A percentile compares a stretch with the other conserved stretches of the same genome.
Evolutionary conservation across 2,329 filamentous ascomycete species (phyloP).

Genomic region (Cordyceps fumosorosea): DNA sequence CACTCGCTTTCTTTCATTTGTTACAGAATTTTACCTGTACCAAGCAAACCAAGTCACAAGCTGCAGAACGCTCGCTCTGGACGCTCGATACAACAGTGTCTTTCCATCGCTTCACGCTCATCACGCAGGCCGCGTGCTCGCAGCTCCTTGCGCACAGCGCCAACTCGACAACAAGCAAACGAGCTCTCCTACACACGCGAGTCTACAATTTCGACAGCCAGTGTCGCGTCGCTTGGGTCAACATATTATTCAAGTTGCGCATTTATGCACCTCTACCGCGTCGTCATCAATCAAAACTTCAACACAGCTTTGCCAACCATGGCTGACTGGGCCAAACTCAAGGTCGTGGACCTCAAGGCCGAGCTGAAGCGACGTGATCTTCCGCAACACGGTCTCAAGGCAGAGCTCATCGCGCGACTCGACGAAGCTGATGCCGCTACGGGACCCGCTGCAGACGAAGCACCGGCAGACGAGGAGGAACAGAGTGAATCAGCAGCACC

Average conservation of each 20-base stretch:
- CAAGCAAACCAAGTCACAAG: not conserved
- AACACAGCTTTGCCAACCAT: constrained; percentile 25
- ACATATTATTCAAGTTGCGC: not conserved
- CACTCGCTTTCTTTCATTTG: not conserved
- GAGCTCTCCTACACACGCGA: not conserved
- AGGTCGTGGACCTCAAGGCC: constrained; percentile 68
- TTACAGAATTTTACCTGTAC: not conserved
- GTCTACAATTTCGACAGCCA: not conserved
- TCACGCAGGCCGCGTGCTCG: not conserved
- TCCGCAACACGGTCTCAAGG: constrained; percentile 61
- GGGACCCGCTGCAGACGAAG: constrained; percentile 8
- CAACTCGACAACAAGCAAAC: not conserved
- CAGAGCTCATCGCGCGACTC: constrained; percentile 63
- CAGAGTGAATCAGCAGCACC: constrained; percentile 12
- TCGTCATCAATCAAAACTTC: not conserved
- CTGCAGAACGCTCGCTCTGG: not conserved
- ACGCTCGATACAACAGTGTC: not conserved
- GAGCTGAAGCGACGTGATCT: constrained; percentile 70
- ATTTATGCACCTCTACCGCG: not conserved
- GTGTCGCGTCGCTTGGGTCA: not conserved
- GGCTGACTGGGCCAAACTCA: constrained; percentile 53
- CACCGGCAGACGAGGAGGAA: constrained; percentile 15
- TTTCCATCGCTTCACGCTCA: not conserved
- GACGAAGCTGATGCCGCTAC: constrained; percentile 29
- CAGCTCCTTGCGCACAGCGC: not conserved